These are phyloP conservation scores for Aspergillus uvarum DNA, from an alignment of 2,329 filamentous ascomycete species.

Conservation along the genomic window DNA sequence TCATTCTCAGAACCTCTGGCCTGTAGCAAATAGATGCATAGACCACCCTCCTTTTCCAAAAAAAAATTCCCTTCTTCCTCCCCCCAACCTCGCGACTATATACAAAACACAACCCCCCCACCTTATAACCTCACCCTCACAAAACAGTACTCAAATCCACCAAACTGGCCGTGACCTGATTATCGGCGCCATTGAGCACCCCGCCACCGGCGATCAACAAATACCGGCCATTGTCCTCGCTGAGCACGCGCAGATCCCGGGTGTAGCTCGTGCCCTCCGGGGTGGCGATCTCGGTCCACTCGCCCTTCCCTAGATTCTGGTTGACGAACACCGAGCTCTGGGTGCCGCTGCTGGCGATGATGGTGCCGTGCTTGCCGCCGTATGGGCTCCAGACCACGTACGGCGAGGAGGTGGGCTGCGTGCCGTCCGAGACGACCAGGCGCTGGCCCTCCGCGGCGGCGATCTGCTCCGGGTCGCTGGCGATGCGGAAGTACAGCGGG, in stretches of 20 bases:
- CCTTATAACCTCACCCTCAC: neutral
- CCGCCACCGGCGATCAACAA: slow-evolving; percentile 21
- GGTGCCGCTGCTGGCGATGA: slow-evolving; percentile 49
- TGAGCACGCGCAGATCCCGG: slow-evolving; percentile 47
- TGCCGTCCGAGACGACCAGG: slow-evolving; percentile 48
- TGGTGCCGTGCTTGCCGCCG: slow-evolving; percentile 49
- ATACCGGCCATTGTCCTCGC: slow-evolving; percentile 29
- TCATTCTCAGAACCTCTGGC: no score
- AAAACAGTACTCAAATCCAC: neutral
- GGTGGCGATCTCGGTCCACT: slow-evolving; percentile 49
- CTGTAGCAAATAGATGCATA: no score
- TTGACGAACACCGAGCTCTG: slow-evolving; percentile 50
- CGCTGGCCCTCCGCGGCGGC: slow-evolving; percentile 40
- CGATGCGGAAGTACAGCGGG: slow-evolving; percentile 55
- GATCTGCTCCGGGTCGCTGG: slow-evolving; percentile 49
- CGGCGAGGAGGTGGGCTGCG: slow-evolving; percentile 46
- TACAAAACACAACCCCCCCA: neutral
- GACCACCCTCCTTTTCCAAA: no score
- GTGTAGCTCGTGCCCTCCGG: slow-evolving; percentile 48
- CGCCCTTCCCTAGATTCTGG: slow-evolving; percentile 43
- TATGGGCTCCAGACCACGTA: slow-evolving; percentile 55
- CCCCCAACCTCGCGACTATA: no score
- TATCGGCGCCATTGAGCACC: neutral
- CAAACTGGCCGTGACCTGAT: neutral
- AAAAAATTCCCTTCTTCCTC: no score